These are phyloP conservation scores for Bacterosira constricta DNA, from an alignment of 108 stramenopile species.

Conservation along the genomic window DNA sequence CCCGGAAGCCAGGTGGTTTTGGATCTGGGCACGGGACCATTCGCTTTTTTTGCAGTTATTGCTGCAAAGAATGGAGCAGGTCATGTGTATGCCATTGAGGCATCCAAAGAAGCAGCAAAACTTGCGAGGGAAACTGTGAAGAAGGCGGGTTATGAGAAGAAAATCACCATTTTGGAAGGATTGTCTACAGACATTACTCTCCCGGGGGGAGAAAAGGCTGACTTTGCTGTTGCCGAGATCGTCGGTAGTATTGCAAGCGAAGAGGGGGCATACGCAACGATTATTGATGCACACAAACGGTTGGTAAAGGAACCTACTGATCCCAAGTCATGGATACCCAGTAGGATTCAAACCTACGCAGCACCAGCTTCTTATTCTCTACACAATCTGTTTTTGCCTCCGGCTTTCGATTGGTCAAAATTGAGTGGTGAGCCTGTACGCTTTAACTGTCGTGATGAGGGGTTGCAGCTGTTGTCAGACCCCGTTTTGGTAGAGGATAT, in stretches of 20 bases:
- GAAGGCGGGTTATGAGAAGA: conserved; percentile 48
- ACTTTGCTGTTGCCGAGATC: conserved; percentile 67
- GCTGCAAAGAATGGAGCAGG: conserved; percentile 69
- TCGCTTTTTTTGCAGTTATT: conserved; percentile 67
- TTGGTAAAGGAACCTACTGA: conserved; percentile 56
- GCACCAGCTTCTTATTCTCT: conserved; percentile 68
- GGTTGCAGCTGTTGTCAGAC: conserved; percentile 58
- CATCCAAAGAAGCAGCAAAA: conserved; percentile 49
- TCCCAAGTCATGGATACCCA: conserved; percentile 59
- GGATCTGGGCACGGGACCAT: conserved; percentile 77
- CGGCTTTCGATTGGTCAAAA: conserved; percentile 73
- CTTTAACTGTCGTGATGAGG: conserved; percentile 74
- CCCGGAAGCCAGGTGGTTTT: conserved; percentile 52
- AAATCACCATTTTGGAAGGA: conserved; percentile 69
- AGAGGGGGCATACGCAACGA: conserved; percentile 69
- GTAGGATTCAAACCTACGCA: conserved; percentile 56
- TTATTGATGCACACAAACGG: conserved; percentile 57
- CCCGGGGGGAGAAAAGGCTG: conserved; percentile 58
- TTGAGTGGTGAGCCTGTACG: conserved; percentile 63
- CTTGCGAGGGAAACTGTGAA: conserved; percentile 42
- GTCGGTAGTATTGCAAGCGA: conserved; percentile 63
- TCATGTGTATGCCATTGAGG: conserved; percentile 76
- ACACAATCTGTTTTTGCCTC: conserved; percentile 66
- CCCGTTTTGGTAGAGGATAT: conserved; percentile 69
- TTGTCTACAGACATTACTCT: conserved; percentile 63